Evolutionary conservation across 2,329 filamentous ascomycete genomes (phyloP), one percentile per base, ranked within the genome.

Genomic region (Cryphonectria nitschkei): DNA sequence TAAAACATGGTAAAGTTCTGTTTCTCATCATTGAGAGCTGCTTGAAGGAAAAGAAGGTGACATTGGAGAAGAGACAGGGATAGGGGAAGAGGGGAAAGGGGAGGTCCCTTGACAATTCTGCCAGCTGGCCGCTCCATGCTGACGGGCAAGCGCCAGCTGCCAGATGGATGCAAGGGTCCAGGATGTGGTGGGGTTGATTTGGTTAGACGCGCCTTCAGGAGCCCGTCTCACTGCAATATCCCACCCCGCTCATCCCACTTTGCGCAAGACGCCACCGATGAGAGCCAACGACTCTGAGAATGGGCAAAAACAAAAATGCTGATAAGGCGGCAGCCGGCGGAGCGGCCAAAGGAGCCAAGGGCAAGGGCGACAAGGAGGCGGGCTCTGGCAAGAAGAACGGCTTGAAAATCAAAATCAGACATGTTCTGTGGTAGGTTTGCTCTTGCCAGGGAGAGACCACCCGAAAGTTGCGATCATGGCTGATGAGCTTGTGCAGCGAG

Each of bases 361-460:
- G 74, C 29, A 79, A 74, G 46, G 73, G 69, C 32, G 74, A 64
- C n/a, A 29, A 54, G 64, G 70, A 74, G 16, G 65, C 70, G 9
- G 61, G 66, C 14, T 68, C 64, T 6, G 68, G 68, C 52, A 75
- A 76, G 70, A 92, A 90, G 77, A 85, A 88, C 34, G 90, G 89
- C 0, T 89, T 90, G 76, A 85, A 85, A 71, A 92, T 94, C 81
- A 93, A 93, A 77, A 90, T 92, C 67, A 87, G 92, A 56, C 92
- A 94, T 79, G 93, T 94, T 71, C 80, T 93, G 76, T 72, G 68
- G 71, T 70, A 54, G 56, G 86, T 87, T 75, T 68, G 13, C 43
- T 43, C 26, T 26, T 13, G 50, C 43, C 3, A n/a, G 13, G 41
- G 1, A 1, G 19, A 56, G 63, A 16, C 39, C 46, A 6, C 56